phyloP scores from a whole-genome alignment of 2,329 filamentous ascomycete genomes.

The Fusarium sp. region DNA sequence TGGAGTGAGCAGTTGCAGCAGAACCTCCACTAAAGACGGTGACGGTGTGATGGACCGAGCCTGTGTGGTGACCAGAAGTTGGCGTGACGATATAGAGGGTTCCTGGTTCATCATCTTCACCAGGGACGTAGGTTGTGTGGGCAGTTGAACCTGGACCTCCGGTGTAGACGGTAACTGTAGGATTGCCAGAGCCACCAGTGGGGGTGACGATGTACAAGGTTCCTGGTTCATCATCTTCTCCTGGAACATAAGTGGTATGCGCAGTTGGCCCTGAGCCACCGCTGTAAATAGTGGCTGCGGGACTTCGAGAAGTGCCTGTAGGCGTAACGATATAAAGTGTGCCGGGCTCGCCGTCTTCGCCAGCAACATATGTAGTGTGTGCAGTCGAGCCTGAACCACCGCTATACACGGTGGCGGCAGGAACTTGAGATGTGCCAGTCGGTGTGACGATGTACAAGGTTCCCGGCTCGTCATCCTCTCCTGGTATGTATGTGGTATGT shows the following conservation, averaged over 20 bases:
- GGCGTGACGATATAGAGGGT: neutral
- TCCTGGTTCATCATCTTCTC: too few relatives aligned
- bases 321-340: conserved; percentile 15
- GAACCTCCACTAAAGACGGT: neutral
- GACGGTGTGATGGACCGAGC: neutral
- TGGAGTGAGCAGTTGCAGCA: neutral
- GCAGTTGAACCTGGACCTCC: neutral
- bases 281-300: too few relatives aligned
- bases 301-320: too few relatives aligned
- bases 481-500: neutral
- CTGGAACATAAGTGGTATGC: too few relatives aligned
- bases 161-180: too few relatives aligned
- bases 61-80: neutral
- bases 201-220: too few relatives aligned
- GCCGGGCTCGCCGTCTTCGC: neutral
- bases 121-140: neutral
- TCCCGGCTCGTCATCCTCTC: neutral
- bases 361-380: neutral
- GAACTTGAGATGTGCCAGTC: neutral
- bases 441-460: conserved; percentile 16
- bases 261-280: too few relatives aligned
- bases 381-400: conserved; percentile 4
- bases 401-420: neutral
- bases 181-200: too few relatives aligned
- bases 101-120: neutral